A percentile compares a stretch with the other conserved stretches of the same genome.
Conservation (phyloP, 1,284 basidiomycete species). For the Volvariella surrecta region DNA sequence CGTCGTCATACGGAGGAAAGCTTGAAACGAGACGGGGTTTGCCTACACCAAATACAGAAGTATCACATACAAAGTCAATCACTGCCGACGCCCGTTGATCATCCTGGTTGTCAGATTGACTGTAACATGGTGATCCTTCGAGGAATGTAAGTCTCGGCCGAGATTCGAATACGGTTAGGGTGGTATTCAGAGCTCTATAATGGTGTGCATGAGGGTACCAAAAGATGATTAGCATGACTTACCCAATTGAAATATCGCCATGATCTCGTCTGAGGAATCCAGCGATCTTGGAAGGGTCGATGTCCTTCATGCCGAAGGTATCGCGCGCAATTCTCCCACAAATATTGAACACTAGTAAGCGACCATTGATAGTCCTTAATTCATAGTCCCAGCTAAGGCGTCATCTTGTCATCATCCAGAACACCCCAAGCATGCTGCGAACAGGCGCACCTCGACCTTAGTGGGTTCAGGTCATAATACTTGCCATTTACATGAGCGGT, state of each 20-base stretch:
- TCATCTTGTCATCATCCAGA: slow-evolving; percentile 10
- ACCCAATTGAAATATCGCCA: slow-evolving; percentile 71
- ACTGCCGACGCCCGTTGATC: slow-evolving; percentile 42
- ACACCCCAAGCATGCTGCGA: not conserved
- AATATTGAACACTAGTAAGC: slow-evolving; percentile 48
- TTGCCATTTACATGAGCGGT: slow-evolving; percentile 33
- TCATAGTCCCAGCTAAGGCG: slow-evolving; percentile 54
- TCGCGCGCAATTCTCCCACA: slow-evolving; percentile 51
- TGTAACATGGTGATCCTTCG: slow-evolving; percentile 51
- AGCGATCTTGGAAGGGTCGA: slow-evolving; percentile 46
- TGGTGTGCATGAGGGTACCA: not conserved
- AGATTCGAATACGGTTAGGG: slow-evolving; percentile 41
- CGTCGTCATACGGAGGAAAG: slow-evolving; percentile 50
- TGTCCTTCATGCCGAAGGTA: slow-evolving; percentile 45
- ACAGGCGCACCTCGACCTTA: slow-evolving; percentile 40
- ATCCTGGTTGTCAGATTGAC: slow-evolving; percentile 27
- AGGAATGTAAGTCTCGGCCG: slow-evolving; percentile 39
- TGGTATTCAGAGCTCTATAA: slow-evolving; percentile 51
- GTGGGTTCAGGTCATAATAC: slow-evolving; percentile 55
- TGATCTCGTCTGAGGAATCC: slow-evolving; percentile 53
- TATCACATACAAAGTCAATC: slow-evolving; percentile 65
- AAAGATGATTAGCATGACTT: slow-evolving; percentile 1
- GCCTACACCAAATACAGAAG: slow-evolving; percentile 33
- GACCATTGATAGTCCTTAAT: slow-evolving; percentile 37
- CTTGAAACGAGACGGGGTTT: slow-evolving; percentile 51